Evolutionary conservation across 176 grass and related monocot genomes (phyloP).

Genomic region (Bothriochloa decipiens): DNA sequence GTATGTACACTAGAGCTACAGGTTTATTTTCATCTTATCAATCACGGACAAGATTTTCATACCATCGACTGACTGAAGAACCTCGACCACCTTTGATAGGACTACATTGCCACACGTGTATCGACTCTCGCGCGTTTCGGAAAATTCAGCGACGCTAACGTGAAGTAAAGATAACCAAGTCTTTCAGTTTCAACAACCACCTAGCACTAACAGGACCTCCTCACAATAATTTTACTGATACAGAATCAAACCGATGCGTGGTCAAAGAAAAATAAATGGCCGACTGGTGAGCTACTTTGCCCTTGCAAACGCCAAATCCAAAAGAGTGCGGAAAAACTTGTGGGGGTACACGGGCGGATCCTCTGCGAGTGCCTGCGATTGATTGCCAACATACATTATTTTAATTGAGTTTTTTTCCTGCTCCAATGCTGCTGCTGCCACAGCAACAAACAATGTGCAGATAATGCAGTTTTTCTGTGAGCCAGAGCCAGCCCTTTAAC

Average conservation of each 20-base stretch:
- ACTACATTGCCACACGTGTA: background rate
- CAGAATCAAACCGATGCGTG: background rate
- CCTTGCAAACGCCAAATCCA: constrained; percentile 69
- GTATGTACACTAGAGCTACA: too few relatives aligned
- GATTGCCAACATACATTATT: background rate
- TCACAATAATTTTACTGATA: background rate
- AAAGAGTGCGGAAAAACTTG: constrained; percentile 75
- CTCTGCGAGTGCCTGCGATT: constrained; percentile 77
- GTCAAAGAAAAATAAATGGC: background rate
- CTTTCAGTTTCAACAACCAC: background rate
- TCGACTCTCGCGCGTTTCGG: background rate
- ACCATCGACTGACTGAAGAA: background rate
- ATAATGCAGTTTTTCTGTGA: background rate
- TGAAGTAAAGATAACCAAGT: background rate
- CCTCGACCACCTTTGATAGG: too few relatives aligned
- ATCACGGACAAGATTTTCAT: too few relatives aligned
- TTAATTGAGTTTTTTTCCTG: background rate
- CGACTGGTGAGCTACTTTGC: constrained; percentile 33
- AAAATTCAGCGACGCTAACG: background rate
- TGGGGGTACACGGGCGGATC: constrained; percentile 72
- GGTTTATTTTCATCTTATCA: too few relatives aligned
- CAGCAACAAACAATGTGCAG: background rate
- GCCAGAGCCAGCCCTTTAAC: background rate
- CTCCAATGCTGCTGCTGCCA: background rate
- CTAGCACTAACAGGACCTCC: background rate